phyloP scores from a whole-genome alignment of 2,329 filamentous ascomycete species.

The Fusarium goolgardi region DNA sequence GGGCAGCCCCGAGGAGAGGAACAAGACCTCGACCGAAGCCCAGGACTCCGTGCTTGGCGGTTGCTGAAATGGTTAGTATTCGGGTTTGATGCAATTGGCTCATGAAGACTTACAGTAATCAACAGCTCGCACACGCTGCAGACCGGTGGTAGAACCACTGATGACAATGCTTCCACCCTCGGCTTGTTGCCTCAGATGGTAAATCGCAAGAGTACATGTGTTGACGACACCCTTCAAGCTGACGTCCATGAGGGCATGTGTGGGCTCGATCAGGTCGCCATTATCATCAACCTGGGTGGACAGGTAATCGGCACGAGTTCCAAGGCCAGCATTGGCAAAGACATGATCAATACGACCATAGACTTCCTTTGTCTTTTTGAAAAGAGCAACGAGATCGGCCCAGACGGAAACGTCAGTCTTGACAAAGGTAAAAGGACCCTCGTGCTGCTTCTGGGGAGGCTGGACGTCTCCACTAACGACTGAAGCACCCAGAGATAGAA shows the following conservation, averaged over 20 bases:
- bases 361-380: slow-evolving; percentile 64
- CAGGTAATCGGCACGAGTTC: slow-evolving; percentile 59
- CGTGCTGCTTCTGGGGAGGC: slow-evolving; percentile 48
- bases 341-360: slow-evolving; percentile 82
- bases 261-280: slow-evolving; percentile 62
- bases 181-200: slow-evolving; percentile 61
- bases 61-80: slow-evolving; percentile 49
- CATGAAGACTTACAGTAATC: slow-evolving; percentile 59
- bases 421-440: slow-evolving; percentile 51
- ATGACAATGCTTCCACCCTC: slow-evolving; percentile 65
- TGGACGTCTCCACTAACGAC: slow-evolving; percentile 67
- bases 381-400: slow-evolving; percentile 62
- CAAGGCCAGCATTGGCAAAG: slow-evolving; percentile 73
- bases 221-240: slow-evolving; percentile 63
- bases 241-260: slow-evolving; percentile 58
- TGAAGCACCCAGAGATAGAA: slow-evolving; percentile 64
- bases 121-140: slow-evolving; percentile 61
- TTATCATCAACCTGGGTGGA: slow-evolving; percentile 59
- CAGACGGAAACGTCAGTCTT: slow-evolving; percentile 62
- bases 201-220: slow-evolving; percentile 60
- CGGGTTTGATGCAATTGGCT: accelerated
- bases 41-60: slow-evolving; percentile 66
- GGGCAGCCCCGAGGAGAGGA: slow-evolving; percentile 50
- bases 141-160: slow-evolving; percentile 61
- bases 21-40: slow-evolving; percentile 63